These are phyloP conservation scores for Fusarium phyllophilum DNA, from an alignment of 2,329 filamentous ascomycete species.

Conservation along the genomic window DNA sequence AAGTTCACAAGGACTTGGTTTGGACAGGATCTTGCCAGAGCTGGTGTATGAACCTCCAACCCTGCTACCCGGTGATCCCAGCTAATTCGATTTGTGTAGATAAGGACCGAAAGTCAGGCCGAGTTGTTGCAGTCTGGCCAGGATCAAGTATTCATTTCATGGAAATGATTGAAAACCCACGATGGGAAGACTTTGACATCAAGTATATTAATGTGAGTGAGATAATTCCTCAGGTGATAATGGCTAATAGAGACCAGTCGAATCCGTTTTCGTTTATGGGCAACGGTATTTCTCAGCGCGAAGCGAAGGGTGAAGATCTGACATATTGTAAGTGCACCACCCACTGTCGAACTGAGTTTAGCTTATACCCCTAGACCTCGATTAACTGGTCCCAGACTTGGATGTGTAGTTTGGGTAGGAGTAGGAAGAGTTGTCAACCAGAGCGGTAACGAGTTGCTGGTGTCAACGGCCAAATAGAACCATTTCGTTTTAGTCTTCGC, in stretches of 20 bases:
- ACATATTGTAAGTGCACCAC: neutral
- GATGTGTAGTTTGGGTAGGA: neutral
- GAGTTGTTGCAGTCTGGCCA: neutral
- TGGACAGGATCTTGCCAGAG: neutral
- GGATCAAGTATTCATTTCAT: neutral
- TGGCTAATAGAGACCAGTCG: neutral
- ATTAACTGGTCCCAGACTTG: neutral
- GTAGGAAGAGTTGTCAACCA: too few species aligned
- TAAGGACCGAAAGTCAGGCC: neutral
- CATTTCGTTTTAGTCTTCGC: too few species aligned
- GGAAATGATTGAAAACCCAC: neutral
- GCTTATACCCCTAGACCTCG: neutral
- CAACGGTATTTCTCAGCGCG: neutral
- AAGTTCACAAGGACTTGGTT: neutral
- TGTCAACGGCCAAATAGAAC: too few species aligned
- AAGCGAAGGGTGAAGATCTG: neutral
- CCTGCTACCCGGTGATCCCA: fast-evolving
- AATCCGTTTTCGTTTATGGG: neutral
- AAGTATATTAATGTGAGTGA: neutral
- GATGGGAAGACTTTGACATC: neutral
- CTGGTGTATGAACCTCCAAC: neutral
- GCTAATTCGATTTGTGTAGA: neutral
- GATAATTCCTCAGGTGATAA: fast-evolving
- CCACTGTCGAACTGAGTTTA: too few species aligned
- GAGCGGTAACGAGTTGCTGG: too few species aligned